Base-by-base conservation (phyloP, 495 filamentous ascomycete genomes). In the Articulospora tetracladia region DNA sequence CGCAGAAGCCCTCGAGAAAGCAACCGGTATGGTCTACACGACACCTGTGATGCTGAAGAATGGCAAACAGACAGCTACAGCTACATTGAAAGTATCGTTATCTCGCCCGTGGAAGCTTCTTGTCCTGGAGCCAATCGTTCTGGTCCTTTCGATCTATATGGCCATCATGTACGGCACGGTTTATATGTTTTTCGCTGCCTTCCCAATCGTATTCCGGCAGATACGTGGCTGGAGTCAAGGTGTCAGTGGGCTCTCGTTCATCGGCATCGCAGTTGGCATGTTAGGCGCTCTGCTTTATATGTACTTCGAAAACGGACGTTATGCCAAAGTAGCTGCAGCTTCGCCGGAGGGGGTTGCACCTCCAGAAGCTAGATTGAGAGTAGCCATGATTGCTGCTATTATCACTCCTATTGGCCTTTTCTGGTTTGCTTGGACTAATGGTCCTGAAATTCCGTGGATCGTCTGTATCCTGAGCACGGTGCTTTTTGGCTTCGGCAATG, bases 111-210 rank as follows among this genome's bases (percentile, higher is more conserved):
- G 60, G 57, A 48, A 58, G 11, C 79, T 98, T 15, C 79, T 98
- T 30, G 76, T 87, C 54, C 69, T 84, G 55, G 93, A 97, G 73
- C 91, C 90, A 22, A 97, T 97, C 79, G 87, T 91, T 48, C 70
- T 92, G 48, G 80, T 89, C 49, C 80, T 90, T 7, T 91, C 89
- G 64, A 74, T 92, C 13, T 83, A 95, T 65, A 76, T 90, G 22
- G 64, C 68, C 22, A 41, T 70, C 15, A 70, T 96, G 36, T 81
- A 96, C 23, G 93, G 91, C 36, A 90, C 92, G 12, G 73, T 97
- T 1, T 97, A 98, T 70, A 79, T 97, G 27, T 88, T 94, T 70
- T 96, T 98, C 69, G 90, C 89, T 25, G 91, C 92, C 3, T 96
- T 95, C 73, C 85, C 90, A 41, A 77, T 96, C 58, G 86, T 96